Evolutionary conservation across 768 basidiomycete species (phyloP).

Genomic region (Boletus rex-veris): DNA sequence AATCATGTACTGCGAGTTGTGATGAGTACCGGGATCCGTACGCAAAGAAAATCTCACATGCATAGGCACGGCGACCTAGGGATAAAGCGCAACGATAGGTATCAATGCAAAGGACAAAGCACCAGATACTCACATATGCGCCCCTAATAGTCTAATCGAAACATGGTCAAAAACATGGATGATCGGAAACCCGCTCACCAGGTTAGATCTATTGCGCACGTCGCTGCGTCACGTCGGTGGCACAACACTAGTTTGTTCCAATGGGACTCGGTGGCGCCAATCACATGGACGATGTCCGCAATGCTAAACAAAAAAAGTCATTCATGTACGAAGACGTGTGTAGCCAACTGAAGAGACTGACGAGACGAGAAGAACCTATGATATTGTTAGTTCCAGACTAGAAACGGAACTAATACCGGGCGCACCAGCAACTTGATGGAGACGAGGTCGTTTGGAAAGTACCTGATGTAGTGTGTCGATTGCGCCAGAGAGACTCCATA

Average conservation of each 20-base stretch:
- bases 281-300: conserved; percentile 2
- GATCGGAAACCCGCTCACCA: conserved; percentile 5
- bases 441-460: conserved; percentile 4
- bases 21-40: not conserved
- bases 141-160: conserved; percentile 2
- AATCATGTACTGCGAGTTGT: not conserved
- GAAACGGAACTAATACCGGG: not conserved
- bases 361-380: conserved; percentile 12
- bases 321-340: not conserved
- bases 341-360: not conserved
- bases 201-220: not conserved
- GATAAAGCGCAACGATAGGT: not conserved
- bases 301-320: conserved; percentile 1
- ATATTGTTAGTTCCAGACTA: not conserved
- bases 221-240: not conserved
- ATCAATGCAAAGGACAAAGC: not conserved
- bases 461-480: not conserved
- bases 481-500: conserved; percentile 11
- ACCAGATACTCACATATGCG: conserved; percentile 1
- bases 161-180: not conserved
- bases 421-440: conserved; percentile 11
- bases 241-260: conserved; percentile 6
- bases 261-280: conserved; percentile 2
- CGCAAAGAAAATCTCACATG: conserved; percentile 2
- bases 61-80: not conserved